A percentile compares a stretch with the other conserved stretches of the same genome.
Conservation (phyloP, 106 monocot species). For the Apostasia ramifera region DNA sequence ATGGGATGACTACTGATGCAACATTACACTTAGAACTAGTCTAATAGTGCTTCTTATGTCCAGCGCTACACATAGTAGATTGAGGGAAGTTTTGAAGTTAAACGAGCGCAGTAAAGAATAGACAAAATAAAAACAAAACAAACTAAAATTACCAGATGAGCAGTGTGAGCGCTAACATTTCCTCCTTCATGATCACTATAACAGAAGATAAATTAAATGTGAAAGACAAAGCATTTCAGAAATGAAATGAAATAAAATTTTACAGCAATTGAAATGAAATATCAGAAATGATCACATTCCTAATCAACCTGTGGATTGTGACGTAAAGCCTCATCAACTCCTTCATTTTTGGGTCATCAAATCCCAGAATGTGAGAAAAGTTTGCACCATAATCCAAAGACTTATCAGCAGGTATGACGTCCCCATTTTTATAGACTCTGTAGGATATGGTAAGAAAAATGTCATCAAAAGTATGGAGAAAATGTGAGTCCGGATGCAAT, state of each 20-base stretch:
- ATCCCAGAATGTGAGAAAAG: constrained; percentile 97
- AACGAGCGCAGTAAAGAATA: too few relatives aligned
- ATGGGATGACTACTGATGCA: too few relatives aligned
- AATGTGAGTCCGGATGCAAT: not conserved
- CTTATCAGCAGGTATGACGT: constrained; percentile 54
- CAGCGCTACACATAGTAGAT: too few relatives aligned
- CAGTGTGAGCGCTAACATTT: constrained; percentile 98
- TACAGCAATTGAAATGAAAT: not conserved
- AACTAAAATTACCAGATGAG: constrained; percentile 68
- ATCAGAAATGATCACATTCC: not conserved
- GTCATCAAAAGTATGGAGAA: not conserved
- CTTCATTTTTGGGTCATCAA: constrained; percentile 83
- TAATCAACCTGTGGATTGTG: constrained; percentile 71
- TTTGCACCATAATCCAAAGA: constrained; percentile 93
- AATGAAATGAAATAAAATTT: not conserved
- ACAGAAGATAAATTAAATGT: constrained; percentile 15
- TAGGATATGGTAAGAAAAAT: constrained; percentile 16
- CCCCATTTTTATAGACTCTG: constrained; percentile 79
- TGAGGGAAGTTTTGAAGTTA: too few relatives aligned
- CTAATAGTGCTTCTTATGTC: too few relatives aligned
- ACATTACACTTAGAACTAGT: too few relatives aligned
- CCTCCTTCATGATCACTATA: constrained; percentile 99
- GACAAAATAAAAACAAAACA: constrained; percentile 1
- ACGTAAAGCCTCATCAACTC: constrained; percentile 98
- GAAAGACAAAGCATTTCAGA: not conserved